Base-by-base conservation (phyloP, 1,139 yeast genomes). In the Debaryomyces singareniensis region DNA sequence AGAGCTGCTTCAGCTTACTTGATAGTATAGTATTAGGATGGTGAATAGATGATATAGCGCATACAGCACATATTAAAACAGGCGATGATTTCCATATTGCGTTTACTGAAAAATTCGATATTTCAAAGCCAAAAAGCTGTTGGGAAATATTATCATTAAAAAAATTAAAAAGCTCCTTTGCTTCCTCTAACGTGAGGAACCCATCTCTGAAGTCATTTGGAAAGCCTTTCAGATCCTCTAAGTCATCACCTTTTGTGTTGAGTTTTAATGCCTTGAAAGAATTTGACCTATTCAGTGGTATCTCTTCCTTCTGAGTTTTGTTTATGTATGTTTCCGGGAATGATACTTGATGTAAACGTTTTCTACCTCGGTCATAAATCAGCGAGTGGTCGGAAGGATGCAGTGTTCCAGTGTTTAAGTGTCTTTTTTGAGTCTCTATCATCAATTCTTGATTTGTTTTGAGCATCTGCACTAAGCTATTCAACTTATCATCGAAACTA, bases 41-140 rank as follows among this genome's bases (percentile, higher is more conserved):
- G 41, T 78, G 84, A 30, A 76, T 72, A 15, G 79, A 73, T 1
- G 84, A 70, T 12, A 78, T 76, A 4, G 81, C 66, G 37, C 80
- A 71, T 2, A 78, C 70, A 1, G 84, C 76, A 35, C 78, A 74
- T 3, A 78, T 70, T 13, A 78, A 53, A 3, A 78, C 58, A 0
- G 84, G 83, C 16, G 81, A 75, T 4, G 63, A 44, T 3, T 58
- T 52, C 84, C 84, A 77, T 5, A 75, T 59, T 2, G 53, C 52
- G 13, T 71, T 69, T 2, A 75, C 63, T 0, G 70, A 56, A 32
- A 75, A 64, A 31, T 64, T 60, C 2, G 78, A 64, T 3, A 78
- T 61, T 31, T 71, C 77, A 49, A 78, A 79, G 1, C 86, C 86
- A 54, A 77, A 78, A 25, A 79, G 54, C 42, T 78, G 84, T 13